Evolutionary conservation across 306 rosid genomes (phyloP).

Genomic region (Cucurbita maxima): DNA sequence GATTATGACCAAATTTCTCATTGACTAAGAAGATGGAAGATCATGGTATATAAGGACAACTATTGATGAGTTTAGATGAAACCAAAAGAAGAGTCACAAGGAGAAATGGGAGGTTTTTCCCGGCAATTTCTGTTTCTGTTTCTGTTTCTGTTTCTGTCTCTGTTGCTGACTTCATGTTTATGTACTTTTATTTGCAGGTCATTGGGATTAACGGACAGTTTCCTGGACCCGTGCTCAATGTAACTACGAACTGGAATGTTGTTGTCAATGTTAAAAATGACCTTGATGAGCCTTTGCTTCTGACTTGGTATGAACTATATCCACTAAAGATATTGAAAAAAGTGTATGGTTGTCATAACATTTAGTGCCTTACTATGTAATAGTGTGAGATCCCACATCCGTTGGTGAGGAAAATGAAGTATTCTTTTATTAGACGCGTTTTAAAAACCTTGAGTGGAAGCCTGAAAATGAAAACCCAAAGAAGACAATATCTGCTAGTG

Average conservation of each 20-base stretch:
- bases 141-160: neutral
- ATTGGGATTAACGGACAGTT: constrained; percentile 67
- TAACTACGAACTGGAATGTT: constrained; percentile 91
- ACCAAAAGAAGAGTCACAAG: neutral
- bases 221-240: constrained; percentile 72
- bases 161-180: neutral
- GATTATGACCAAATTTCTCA: too few species aligned
- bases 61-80: neutral
- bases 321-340: neutral
- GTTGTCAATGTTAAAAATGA: constrained; percentile 70
- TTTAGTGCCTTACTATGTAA: neutral
- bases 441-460: too few species aligned
- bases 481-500: too few species aligned
- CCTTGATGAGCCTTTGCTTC: constrained; percentile 82
- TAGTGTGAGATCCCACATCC: too few species aligned
- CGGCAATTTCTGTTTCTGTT: too few species aligned
- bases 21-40: neutral
- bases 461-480: too few species aligned
- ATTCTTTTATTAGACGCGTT: too few species aligned
- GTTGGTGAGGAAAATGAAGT: too few species aligned
- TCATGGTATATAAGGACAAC: neutral
- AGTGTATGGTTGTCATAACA: neutral
- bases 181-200: constrained; percentile 30
- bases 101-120: neutral
- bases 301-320: constrained; percentile 50